phyloP scores from a whole-genome alignment of 1,139 yeast species.

The Candida smagusa region DNA sequence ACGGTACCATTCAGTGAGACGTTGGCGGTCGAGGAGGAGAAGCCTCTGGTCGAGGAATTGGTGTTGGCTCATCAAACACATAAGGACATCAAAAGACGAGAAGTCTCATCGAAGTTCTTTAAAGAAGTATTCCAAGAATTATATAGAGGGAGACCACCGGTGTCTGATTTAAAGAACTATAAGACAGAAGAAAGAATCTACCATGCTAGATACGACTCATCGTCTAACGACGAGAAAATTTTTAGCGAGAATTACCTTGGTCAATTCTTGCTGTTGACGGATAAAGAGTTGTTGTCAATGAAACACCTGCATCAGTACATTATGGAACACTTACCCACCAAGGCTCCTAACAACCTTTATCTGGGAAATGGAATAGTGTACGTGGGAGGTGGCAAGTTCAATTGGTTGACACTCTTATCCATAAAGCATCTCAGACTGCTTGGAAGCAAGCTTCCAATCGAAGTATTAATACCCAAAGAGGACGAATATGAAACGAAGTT shows the following conservation, averaged over 20 bases:
- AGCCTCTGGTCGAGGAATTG: slow-evolving; percentile 3
- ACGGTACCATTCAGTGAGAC: slow-evolving; percentile 16
- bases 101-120: slow-evolving; percentile 23
- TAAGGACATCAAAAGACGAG: slow-evolving; percentile 7
- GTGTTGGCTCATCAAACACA: slow-evolving; percentile 2
- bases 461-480: slow-evolving; percentile 66
- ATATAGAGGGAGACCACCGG: slow-evolving; percentile 36
- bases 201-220: slow-evolving; percentile 48
- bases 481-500: slow-evolving; percentile 69
- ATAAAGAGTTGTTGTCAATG: slow-evolving; percentile 45
- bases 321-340: slow-evolving; percentile 47
- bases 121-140: slow-evolving; percentile 34
- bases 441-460: slow-evolving; percentile 70
- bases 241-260: slow-evolving; percentile 48
- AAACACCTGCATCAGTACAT: slow-evolving; percentile 51
- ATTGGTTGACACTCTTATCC: slow-evolving; percentile 67
- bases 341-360: slow-evolving; percentile 47
- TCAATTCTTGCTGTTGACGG: slow-evolving; percentile 51
- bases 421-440: slow-evolving; percentile 60
- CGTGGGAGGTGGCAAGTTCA: slow-evolving; percentile 79
- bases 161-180: slow-evolving; percentile 32
- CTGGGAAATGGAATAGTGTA: slow-evolving; percentile 76
- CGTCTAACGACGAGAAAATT: slow-evolving; percentile 17
- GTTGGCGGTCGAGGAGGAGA: slow-evolving; percentile 1
- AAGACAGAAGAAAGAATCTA: slow-evolving; percentile 38